Evolutionary conservation across 768 basidiomycete genomes (phyloP).

Genomic region (Lactifluus pinguis): DNA sequence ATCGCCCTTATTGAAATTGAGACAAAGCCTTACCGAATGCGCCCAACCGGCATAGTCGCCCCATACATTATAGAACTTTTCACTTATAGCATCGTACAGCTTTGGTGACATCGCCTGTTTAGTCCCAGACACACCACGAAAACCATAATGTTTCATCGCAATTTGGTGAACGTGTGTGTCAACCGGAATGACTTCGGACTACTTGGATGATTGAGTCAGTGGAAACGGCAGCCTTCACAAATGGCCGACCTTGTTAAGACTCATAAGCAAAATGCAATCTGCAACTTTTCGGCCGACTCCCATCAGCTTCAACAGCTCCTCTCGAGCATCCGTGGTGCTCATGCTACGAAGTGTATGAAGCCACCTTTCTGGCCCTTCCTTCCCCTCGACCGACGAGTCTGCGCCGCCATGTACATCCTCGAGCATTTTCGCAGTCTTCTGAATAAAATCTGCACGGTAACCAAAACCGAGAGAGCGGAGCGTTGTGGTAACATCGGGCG

Average conservation of each 20-base stretch:
- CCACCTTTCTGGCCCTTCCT: slow-evolving; percentile 53
- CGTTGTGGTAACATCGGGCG: slow-evolving; percentile 44
- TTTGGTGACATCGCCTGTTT: slow-evolving; percentile 68
- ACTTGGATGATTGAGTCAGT: not conserved
- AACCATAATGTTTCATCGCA: slow-evolving; percentile 66
- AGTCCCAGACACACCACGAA: slow-evolving; percentile 38
- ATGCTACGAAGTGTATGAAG: slow-evolving; percentile 42
- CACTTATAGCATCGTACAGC: slow-evolving; percentile 64
- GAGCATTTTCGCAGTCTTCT: slow-evolving; percentile 72
- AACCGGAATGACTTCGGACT: slow-evolving; percentile 86
- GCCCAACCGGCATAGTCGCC: slow-evolving; percentile 87
- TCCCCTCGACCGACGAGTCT: not conserved
- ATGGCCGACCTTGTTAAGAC: slow-evolving; percentile 68
- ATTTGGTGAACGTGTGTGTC: slow-evolving; percentile 96
- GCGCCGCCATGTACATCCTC: slow-evolving; percentile 43
- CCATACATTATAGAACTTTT: slow-evolving; percentile 58
- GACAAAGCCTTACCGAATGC: slow-evolving; percentile 50
- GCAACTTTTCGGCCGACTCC: slow-evolving; percentile 97
- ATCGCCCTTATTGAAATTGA: not conserved
- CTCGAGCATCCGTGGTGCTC: slow-evolving; percentile 52
- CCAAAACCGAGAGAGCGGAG: slow-evolving; percentile 89
- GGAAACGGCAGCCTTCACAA: not conserved
- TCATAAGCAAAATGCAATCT: slow-evolving; percentile 91
- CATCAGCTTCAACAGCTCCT: slow-evolving; percentile 68
- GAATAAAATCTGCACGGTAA: slow-evolving; percentile 88